A percentile compares a stretch with the other conserved stretches of the same genome.
Evolutionary conservation across 2,329 filamentous ascomycete genomes (phyloP).

Genomic region (Chaetomium sp.): DNA sequence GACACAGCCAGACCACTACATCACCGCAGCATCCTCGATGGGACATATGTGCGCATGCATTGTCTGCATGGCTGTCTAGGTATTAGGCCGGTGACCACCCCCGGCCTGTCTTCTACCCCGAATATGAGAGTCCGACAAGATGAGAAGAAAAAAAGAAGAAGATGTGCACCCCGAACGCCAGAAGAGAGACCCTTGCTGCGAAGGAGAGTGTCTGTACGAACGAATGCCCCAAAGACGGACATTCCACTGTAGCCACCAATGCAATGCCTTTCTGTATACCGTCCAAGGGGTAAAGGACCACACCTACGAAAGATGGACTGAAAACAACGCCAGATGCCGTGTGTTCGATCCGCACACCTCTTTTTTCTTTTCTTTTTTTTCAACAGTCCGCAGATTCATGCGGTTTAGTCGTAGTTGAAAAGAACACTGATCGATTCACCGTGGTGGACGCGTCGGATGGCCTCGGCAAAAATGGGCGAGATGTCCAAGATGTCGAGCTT

Average conservation of each 20-base stretch:
- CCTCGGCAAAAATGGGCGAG: constrained; percentile 89
- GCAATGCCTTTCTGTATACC: constrained; percentile 30
- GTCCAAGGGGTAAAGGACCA: constrained; percentile 19
- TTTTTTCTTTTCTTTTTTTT: constrained; percentile 13
- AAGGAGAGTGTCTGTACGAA: constrained; percentile 1
- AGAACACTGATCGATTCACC: constrained; percentile 96
- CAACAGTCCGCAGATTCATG: constrained; percentile 20
- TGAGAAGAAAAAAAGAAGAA: constrained; percentile 4
- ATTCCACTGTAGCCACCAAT: constrained; percentile 30
- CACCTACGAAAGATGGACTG: constrained; percentile 20
- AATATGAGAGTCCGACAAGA: constrained; percentile 5
- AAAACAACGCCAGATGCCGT: constrained; percentile 29
- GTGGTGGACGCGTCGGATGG: constrained; percentile 93
- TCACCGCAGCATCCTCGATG: background rate
- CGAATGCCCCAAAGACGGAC: constrained; percentile 6
- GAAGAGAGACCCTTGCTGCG: constrained; percentile 1
- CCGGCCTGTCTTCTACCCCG: constrained; percentile 17
- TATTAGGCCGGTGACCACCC: constrained; percentile 17
- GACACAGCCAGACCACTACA: background rate
- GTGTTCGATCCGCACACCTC: constrained; percentile 26
- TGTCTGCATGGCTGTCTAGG: constrained; percentile 20
- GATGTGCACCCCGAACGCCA: constrained; percentile 20
- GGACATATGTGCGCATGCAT: constrained; percentile 13
- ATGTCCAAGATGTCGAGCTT: constrained; percentile 94
- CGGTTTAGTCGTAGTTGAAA: constrained; percentile 74